Evolutionary conservation across 140 eudicot species (phyloP).

Genomic region (Cichorium intybus): DNA sequence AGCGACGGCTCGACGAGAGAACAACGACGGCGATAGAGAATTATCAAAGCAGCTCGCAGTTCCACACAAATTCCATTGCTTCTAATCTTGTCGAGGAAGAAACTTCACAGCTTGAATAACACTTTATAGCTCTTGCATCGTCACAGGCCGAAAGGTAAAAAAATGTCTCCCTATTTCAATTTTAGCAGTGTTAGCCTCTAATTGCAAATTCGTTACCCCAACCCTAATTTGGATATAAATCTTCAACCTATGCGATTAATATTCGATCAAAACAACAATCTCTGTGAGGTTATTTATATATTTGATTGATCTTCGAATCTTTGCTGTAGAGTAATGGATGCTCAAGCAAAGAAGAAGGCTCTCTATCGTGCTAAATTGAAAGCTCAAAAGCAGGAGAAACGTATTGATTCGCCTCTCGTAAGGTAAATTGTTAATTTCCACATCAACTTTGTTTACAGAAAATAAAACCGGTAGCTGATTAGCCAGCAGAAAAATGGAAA

Average conservation of each 20-base stretch:
- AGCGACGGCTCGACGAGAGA: slow-evolving; percentile 10
- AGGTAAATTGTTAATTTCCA: slow-evolving; percentile 44
- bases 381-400: slow-evolving; percentile 61
- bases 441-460: not conserved
- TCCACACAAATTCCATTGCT: not conserved
- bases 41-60: not conserved
- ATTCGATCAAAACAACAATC: not conserved
- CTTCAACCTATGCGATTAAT: not conserved
- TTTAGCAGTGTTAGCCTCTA: not conserved
- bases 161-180: not conserved
- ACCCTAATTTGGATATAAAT: slow-evolving; percentile 1
- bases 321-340: slow-evolving; percentile 53
- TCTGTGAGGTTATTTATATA: not conserved
- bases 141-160: slow-evolving; percentile 11
- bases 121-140: not conserved
- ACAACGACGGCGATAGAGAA: slow-evolving; percentile 5
- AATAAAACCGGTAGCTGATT: slow-evolving; percentile 2
- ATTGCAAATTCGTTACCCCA: slow-evolving; percentile 1
- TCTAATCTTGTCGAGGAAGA: not conserved
- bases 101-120: not conserved
- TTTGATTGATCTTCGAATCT: not conserved
- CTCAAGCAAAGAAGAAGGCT: slow-evolving; percentile 72
- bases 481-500: not conserved
- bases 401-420: slow-evolving; percentile 86
- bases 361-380: slow-evolving; percentile 71